Evolutionary conservation across 192 early-diverging fungal genomes (phyloP).

Genomic region (Phycomyces blakesleeanus): DNA sequence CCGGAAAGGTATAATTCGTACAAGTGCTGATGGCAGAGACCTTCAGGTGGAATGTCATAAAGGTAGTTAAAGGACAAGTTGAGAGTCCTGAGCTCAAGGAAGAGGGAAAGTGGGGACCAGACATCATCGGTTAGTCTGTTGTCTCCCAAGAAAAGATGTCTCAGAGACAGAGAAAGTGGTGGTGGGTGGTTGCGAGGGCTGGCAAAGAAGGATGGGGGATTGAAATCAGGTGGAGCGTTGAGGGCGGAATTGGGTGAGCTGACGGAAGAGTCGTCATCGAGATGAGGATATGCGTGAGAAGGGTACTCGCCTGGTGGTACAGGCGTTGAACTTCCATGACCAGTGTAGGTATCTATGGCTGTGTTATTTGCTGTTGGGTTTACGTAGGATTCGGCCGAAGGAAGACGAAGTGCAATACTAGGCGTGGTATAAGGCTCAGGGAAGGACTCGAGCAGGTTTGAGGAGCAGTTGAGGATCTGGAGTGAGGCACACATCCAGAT

Average conservation of each 20-base stretch:
- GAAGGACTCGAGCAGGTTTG: conserved; percentile 77
- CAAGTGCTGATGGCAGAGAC: conserved; percentile 67
- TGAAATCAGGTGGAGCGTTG: conserved; percentile 40
- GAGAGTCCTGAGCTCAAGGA: conserved; percentile 68
- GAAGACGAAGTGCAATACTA: conserved; percentile 39
- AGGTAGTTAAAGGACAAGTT: conserved; percentile 85
- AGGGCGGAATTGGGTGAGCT: conserved; percentile 22
- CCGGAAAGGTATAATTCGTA: conserved; percentile 79
- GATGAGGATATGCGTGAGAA: conserved; percentile 2
- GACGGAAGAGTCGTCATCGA: conserved; percentile 19
- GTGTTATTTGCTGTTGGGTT: conserved; percentile 17
- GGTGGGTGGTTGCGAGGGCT: conserved; percentile 45
- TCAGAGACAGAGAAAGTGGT: conserved; percentile 57
- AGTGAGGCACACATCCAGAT: conserved; percentile 77
- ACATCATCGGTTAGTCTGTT: conserved; percentile 82
- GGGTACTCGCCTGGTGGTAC: neutral
- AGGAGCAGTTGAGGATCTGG: conserved; percentile 66
- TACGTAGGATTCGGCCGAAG: conserved; percentile 27
- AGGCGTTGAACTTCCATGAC: neutral
- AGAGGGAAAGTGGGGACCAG: conserved; percentile 65
- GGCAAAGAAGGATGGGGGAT: conserved; percentile 46
- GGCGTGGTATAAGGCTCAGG: conserved; percentile 58
- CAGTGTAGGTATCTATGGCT: conserved; percentile 19
- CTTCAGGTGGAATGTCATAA: conserved; percentile 74
- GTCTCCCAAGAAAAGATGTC: conserved; percentile 68